Evolutionary conservation across 345 rosid genomes (phyloP).

Genomic region (Anastatica hierochuntica): DNA sequence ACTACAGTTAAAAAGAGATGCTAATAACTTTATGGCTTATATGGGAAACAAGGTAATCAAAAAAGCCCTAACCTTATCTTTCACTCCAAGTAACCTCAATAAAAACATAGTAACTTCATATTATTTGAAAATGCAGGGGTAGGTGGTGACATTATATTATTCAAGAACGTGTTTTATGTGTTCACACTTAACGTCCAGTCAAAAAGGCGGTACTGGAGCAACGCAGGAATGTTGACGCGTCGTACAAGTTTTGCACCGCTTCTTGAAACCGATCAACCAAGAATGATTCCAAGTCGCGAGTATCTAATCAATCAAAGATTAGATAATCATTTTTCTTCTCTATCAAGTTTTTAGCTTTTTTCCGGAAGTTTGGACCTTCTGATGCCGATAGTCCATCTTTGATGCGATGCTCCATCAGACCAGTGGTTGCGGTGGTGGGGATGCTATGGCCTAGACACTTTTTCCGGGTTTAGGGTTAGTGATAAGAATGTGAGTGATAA

Average conservation of each 20-base stretch:
- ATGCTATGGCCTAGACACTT: no score
- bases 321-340: no score
- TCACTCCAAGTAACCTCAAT: background rate
- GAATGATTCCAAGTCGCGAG: conserved; percentile 87
- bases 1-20: conserved; percentile 63
- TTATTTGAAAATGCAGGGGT: conserved; percentile 54
- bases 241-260: conserved; percentile 74
- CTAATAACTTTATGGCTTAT: conserved; percentile 95
- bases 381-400: no score
- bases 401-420: no score
- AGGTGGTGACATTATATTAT: conserved; percentile 85
- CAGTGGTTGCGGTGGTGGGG: no score
- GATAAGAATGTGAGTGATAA: no score
- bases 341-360: no score
- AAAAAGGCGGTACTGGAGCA: conserved; percentile 83
- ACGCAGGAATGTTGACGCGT: conserved; percentile 79
- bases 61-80: conserved; percentile 2
- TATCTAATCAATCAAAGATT: conserved; percentile 29
- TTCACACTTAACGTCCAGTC: conserved; percentile 97
- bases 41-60: conserved; percentile 91
- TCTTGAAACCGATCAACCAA: conserved; percentile 60
- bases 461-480: no score
- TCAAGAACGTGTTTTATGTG: conserved; percentile 92
- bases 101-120: background rate
- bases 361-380: no score